These are phyloP conservation scores for Colletotrichum theobromicola DNA, from an alignment of 2,329 filamentous ascomycete species.

Conservation along the genomic window DNA sequence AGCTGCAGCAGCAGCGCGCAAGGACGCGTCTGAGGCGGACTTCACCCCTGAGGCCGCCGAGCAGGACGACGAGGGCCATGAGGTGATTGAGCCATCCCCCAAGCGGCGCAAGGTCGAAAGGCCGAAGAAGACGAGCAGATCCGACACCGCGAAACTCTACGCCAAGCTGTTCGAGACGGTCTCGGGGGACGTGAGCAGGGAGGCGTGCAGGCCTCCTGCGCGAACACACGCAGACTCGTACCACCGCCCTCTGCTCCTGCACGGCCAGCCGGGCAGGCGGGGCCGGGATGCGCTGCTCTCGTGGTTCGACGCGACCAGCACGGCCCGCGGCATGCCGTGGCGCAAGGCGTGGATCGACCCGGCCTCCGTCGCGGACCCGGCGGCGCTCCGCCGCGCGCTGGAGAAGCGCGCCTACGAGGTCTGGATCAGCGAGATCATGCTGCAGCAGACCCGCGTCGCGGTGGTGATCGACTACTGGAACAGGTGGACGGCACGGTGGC, in stretches of 20 bases:
- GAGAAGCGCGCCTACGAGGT: slow-evolving; percentile 67
- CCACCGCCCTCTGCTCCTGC: slow-evolving; percentile 55
- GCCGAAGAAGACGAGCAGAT: not conserved
- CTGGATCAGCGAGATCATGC: slow-evolving; percentile 72
- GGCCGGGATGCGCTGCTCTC: slow-evolving; percentile 44
- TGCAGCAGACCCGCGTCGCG: slow-evolving; percentile 69
- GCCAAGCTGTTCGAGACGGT: not conserved
- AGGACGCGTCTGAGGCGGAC: slow-evolving; percentile 18
- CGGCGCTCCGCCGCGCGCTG: slow-evolving; percentile 46
- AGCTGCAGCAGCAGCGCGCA: not conserved
- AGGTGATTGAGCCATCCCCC: not conserved
- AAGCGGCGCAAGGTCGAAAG: slow-evolving; percentile 11
- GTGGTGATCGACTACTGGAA: slow-evolving; percentile 69
- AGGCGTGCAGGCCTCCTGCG: not conserved
- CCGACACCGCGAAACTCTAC: not conserved
- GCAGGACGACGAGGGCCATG: not conserved
- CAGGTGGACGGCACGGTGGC: slow-evolving; percentile 66
- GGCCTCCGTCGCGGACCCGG: slow-evolving; percentile 23
- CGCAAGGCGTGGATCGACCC: slow-evolving; percentile 63
- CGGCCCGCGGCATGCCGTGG: slow-evolving; percentile 61
- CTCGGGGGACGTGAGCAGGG: not conserved
- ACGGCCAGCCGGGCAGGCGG: slow-evolving; percentile 32
- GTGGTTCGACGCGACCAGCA: slow-evolving; percentile 57
- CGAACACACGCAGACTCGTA: slow-evolving; percentile 35
- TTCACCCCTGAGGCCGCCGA: not conserved